These are phyloP conservation scores for Colletotrichum tanaceti DNA, from an alignment of 2,329 filamentous ascomycete species.

Conservation along the genomic window DNA sequence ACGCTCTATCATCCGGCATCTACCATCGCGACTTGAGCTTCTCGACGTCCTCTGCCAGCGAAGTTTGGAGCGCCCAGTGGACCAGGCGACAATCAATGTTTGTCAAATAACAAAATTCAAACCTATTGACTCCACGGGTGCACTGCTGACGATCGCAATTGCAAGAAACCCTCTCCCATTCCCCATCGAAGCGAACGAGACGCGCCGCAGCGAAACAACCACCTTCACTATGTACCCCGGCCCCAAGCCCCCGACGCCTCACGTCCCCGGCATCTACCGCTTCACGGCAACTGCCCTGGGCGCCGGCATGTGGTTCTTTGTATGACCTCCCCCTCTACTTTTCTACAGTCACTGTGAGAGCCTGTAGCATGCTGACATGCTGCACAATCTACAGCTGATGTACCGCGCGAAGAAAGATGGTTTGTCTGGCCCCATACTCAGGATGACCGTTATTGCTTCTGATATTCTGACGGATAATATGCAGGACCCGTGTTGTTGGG, in stretches of 20 bases:
- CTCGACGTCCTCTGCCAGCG: background rate
- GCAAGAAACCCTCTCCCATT: slow-evolving; percentile 8
- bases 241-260: slow-evolving; percentile 58
- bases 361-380: slow-evolving; percentile 35
- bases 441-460: background rate
- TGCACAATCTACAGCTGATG: slow-evolving; percentile 74
- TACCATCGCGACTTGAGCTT: slow-evolving; percentile 2
- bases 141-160: slow-evolving; percentile 8
- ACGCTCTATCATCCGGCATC: slow-evolving; percentile 1
- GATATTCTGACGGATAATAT: slow-evolving; percentile 4
- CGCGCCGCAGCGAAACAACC: slow-evolving; percentile 9
- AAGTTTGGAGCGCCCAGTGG: slow-evolving; percentile 10
- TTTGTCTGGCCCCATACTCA: slow-evolving; percentile 48
- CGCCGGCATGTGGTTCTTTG: slow-evolving; percentile 99
- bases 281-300: slow-evolving; percentile 87
- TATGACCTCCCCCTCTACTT: slow-evolving; percentile 62
- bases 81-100: slow-evolving; percentile 18
- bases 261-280: slow-evolving; percentile 76
- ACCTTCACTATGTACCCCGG: slow-evolving; percentile 31
- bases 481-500: slow-evolving; percentile 82
- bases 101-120: background rate
- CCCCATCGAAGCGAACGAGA: slow-evolving; percentile 10
- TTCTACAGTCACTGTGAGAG: background rate
- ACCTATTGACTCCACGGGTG: background rate
- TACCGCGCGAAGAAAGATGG: slow-evolving; percentile 97